These are phyloP conservation scores for Panaeolus cyanescens DNA, from an alignment of 768 basidiomycete genomes.

Conservation along the genomic window DNA sequence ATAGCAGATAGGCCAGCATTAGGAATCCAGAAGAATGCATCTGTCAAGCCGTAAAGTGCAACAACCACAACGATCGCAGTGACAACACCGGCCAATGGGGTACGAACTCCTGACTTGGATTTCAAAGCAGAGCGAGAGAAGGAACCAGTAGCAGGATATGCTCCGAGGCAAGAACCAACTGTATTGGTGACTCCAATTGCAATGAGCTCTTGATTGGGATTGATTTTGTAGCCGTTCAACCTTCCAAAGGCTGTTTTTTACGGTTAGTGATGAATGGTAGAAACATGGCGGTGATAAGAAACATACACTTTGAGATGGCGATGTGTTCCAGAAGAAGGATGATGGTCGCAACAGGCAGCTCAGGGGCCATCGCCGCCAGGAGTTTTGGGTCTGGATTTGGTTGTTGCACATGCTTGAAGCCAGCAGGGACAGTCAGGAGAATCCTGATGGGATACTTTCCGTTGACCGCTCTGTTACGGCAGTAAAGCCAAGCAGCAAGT, in stretches of 20 bases:
- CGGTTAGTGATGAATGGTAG: background rate
- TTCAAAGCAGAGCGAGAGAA: constrained; percentile 98
- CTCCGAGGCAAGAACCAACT: constrained; percentile 84
- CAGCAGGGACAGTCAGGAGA: constrained; percentile 80
- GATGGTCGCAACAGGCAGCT: constrained; percentile 85
- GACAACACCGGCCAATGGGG: constrained; percentile 85
- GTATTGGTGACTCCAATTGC: constrained; percentile 98
- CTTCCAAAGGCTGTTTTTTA: constrained; percentile 83
- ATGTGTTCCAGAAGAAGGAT: constrained; percentile 95
- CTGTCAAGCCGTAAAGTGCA: constrained; percentile 91
- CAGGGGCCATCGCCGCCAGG: constrained; percentile 65
- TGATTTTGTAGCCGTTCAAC: constrained; percentile 91
- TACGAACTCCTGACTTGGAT: constrained; percentile 96
- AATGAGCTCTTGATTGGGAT: constrained; percentile 93
- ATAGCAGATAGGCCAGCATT: constrained; percentile 84
- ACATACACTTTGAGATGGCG: constrained; percentile 86
- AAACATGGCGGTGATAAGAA: background rate
- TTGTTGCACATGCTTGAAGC: constrained; percentile 63
- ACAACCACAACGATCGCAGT: constrained; percentile 89
- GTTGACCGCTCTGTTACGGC: constrained; percentile 56
- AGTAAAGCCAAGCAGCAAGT: constrained; percentile 85
- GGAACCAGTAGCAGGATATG: constrained; percentile 96
- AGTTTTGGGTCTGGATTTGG: constrained; percentile 46
- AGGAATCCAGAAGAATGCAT: constrained; percentile 91
- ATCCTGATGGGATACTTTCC: constrained; percentile 86